Evolutionary conservation across 2,329 filamentous ascomycete genomes (phyloP).

Genomic region (Colletotrichum incanum): DNA sequence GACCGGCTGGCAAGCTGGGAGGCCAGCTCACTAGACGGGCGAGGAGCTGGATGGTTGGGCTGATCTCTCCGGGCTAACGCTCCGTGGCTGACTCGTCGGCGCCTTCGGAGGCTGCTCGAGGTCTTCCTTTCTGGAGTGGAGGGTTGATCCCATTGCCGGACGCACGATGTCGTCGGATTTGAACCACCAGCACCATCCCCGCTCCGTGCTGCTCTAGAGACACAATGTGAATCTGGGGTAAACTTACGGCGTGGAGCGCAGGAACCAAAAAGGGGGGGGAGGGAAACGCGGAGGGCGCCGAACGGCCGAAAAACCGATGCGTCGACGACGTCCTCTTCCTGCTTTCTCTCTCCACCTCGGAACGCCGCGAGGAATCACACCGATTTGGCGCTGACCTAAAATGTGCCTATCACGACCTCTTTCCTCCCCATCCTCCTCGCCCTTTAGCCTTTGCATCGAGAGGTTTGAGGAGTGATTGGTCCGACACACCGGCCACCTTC

Average conservation of each 20-base stretch:
- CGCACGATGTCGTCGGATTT: background rate
- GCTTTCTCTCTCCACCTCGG: background rate
- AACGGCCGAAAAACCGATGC: background rate
- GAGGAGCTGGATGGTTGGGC: background rate
- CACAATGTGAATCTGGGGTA: slow-evolving; percentile 31
- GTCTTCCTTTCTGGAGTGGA: background rate
- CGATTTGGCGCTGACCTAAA: slow-evolving; percentile 35
- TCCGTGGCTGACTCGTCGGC: slow-evolving; percentile 28
- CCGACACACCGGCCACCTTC: slow-evolving; percentile 21
- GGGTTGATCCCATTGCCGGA: background rate
- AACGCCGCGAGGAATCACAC: slow-evolving; percentile 35
- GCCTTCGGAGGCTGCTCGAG: background rate
- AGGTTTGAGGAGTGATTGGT: slow-evolving; percentile 25
- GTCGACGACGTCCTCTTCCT: background rate
- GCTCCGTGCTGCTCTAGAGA: slow-evolving; percentile 12
- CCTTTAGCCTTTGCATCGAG: background rate
- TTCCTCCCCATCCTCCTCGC: background rate
- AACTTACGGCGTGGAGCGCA: background rate
- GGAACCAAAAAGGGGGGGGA: background rate
- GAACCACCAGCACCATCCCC: slow-evolving; percentile 6
- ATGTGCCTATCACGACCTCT: background rate
- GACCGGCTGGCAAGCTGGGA: background rate
- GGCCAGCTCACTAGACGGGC: background rate
- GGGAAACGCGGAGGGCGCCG: background rate
- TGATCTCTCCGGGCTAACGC: slow-evolving; percentile 14